Percentiles rank a stretch among this genome's conserved stretches.
phyloP scores from a whole-genome alignment of 1,139 yeast species.

The Arxiozyma bovina region DNA sequence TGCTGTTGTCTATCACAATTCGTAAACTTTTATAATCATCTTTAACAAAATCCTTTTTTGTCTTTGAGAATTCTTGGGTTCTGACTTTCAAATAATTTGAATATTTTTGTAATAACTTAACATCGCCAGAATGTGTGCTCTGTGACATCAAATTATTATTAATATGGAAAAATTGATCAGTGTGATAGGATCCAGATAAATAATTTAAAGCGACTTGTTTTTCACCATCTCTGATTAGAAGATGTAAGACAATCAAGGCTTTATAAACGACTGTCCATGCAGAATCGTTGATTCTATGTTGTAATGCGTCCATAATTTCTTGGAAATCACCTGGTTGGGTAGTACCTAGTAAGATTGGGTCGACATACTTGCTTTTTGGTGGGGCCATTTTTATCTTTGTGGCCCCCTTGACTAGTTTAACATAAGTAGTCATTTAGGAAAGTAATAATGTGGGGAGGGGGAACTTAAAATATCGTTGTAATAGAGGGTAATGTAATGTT shows the following conservation, averaged over 20 bases:
- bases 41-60: slow-evolving; percentile 70
- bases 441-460: background rate
- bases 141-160: slow-evolving; percentile 14
- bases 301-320: slow-evolving; percentile 60
- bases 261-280: slow-evolving; percentile 92
- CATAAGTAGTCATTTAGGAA: slow-evolving; percentile 14
- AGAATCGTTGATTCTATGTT: slow-evolving; percentile 56
- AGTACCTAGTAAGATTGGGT: slow-evolving; percentile 84
- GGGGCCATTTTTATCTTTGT: slow-evolving; percentile 78
- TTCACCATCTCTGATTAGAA: slow-evolving; percentile 68
- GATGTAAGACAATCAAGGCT: slow-evolving; percentile 72
- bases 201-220: slow-evolving; percentile 50
- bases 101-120: slow-evolving; percentile 54
- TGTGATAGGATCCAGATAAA: slow-evolving; percentile 41
- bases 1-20: slow-evolving; percentile 16
- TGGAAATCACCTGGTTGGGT: slow-evolving; percentile 52
- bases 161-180: slow-evolving; percentile 42
- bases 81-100: slow-evolving; percentile 61
- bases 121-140: slow-evolving; percentile 35
- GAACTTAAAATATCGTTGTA: too few species aligned
- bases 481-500: too few species aligned
- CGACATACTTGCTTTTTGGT: slow-evolving; percentile 93
- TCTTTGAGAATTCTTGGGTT: slow-evolving; percentile 56
- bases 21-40: slow-evolving; percentile 50
- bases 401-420: slow-evolving; percentile 58